phyloP scores from a whole-genome alignment of 2,329 filamentous ascomycete species.

The Helotiales sp. region DNA sequence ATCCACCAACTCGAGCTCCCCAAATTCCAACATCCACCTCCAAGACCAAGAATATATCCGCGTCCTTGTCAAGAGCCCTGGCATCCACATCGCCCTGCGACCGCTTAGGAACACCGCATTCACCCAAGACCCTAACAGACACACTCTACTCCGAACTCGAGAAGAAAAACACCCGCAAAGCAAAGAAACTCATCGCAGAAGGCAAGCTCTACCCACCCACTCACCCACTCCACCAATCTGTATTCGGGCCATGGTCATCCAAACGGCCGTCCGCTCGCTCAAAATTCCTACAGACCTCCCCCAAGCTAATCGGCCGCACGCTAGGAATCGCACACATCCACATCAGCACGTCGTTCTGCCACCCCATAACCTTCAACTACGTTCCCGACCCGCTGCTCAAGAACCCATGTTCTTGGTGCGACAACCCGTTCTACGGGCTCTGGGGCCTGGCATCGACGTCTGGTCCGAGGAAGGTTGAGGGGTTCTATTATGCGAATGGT shows the following conservation, averaged over 20 bases:
- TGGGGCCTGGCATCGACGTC: constrained; percentile 27
- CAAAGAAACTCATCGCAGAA: neutral
- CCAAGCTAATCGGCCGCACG: constrained; percentile 17
- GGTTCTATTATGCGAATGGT: constrained; percentile 24
- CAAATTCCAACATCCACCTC: neutral
- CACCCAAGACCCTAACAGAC: neutral
- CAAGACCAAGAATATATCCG: neutral
- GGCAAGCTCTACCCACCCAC: constrained; percentile 4
- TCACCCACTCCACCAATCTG: constrained; percentile 1
- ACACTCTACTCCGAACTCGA: constrained; percentile 12
- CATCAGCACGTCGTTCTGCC: constrained; percentile 38
- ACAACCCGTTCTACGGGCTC: constrained; percentile 37
- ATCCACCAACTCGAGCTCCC: neutral
- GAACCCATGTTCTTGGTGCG: constrained; percentile 35
- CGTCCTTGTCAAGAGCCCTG: neutral
- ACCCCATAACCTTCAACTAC: constrained; percentile 41
- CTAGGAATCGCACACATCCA: constrained; percentile 15
- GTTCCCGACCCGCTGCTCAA: constrained; percentile 11
- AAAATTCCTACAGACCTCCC: neutral
- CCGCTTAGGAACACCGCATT: neutral
- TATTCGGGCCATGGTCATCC: neutral
- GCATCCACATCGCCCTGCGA: neutral
- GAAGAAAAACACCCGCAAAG: neutral
- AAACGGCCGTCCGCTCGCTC: neutral
- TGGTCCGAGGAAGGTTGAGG: constrained; percentile 26